Base-by-base conservation (phyloP, 441 rosid species). In the Euphorbia corollata region DNA sequence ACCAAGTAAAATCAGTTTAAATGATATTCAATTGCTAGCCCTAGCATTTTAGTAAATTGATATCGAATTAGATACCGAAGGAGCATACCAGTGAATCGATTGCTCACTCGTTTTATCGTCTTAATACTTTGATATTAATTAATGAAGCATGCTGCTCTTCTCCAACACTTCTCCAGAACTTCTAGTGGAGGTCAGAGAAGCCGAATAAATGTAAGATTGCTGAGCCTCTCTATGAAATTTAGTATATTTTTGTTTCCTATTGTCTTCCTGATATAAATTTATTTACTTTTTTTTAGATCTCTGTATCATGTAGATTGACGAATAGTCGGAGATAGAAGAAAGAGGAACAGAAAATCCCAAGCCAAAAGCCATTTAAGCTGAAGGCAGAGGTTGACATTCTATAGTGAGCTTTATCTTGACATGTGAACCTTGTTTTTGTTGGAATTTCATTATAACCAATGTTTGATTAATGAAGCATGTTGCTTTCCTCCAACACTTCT, bases 181-280 rank as follows among this genome's bases (percentile, higher is more conserved):
- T 87, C 89, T 59, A 81, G 73, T 80, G 96, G 92, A 57, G 86
- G 86, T 51, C 77, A 89, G 74, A 82, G 90, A 74, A 91, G 90
- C 85, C 62, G 87, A 62, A 81, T 91, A 80, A 91, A 89, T 67
- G 96, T 94, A 76, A 75, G 89, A 47, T 36, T 2, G 41, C 9
- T 11, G 7, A 55, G 18, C 65, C 16, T 61, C 38, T 50, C 2
- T 56, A 36, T 54, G 32, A 45, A 50, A 27, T 71, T 48, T 0
- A 48, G 18, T 48, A 48, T 8, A 6, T n/a, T n/a, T 50, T 5
- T 57, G 15, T 39, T 4, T 10, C 48, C 27, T 39, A 24, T 50
- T 55, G 30, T 39, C 9, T 43, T 63, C 36, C 41, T 61, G 41
- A 19, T 51, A 39, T 39, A 43, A 36, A 19, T 65, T 22, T 19